A percentile compares a stretch with the other conserved stretches of the same genome.
These are phyloP conservation scores for Thermomyces lanuginosus DNA, from an alignment of 2,329 filamentous ascomycete genomes.

Conservation along the genomic window DNA sequence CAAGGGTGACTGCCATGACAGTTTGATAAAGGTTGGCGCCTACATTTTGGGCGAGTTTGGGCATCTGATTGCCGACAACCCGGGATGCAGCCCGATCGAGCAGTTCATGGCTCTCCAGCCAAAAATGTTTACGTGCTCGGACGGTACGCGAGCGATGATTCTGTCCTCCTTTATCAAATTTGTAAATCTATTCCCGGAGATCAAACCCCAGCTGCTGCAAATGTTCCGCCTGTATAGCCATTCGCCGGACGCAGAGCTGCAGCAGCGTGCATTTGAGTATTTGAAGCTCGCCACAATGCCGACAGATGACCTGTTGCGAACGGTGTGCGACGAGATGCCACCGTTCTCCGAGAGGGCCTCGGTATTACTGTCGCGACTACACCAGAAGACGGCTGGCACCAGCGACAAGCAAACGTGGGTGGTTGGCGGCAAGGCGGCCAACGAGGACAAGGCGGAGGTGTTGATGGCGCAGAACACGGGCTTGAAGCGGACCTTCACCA, in stretches of 20 bases:
- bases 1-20: slow-evolving; percentile 90
- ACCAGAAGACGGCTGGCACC: slow-evolving; percentile 84
- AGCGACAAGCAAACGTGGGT: slow-evolving; percentile 96
- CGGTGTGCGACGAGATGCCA: slow-evolving; percentile 96
- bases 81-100: slow-evolving; percentile 87
- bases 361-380: slow-evolving; percentile 73
- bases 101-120: slow-evolving; percentile 84
- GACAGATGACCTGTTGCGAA: slow-evolving; percentile 79
- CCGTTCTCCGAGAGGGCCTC: slow-evolving; percentile 92
- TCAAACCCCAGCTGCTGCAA: slow-evolving; percentile 83
- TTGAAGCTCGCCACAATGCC: slow-evolving; percentile 68
- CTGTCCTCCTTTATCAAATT: slow-evolving; percentile 94
- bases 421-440: slow-evolving; percentile 91
- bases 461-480: slow-evolving; percentile 64
- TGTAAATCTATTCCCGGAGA: slow-evolving; percentile 94
- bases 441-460: slow-evolving; percentile 63
- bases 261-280: slow-evolving; percentile 94
- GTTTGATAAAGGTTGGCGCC: slow-evolving; percentile 89
- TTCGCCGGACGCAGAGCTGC: slow-evolving; percentile 83
- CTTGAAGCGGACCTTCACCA: slow-evolving; percentile 70
- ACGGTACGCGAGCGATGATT: slow-evolving; percentile 81
- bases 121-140: slow-evolving; percentile 78
- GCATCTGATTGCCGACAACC: slow-evolving; percentile 83
- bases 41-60: slow-evolving; percentile 96
- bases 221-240: slow-evolving; percentile 89